Conservation (phyloP, 139 green algal species). For the Chlorella ohadii region DNA sequence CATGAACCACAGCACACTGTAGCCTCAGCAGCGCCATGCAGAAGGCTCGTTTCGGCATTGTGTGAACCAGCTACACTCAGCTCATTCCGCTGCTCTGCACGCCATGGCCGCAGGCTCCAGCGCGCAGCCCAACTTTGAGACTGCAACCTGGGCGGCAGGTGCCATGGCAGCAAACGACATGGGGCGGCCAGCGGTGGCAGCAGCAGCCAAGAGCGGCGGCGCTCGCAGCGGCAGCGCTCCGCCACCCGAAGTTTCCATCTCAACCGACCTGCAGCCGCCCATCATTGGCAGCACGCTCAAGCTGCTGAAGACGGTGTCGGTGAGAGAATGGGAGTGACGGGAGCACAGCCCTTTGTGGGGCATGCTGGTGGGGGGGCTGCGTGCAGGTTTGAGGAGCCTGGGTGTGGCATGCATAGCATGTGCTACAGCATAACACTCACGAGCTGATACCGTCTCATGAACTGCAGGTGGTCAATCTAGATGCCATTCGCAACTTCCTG, state of each 20-base stretch:
- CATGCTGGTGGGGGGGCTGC: no score
- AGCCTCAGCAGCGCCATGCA: no score
- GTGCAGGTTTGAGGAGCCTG: not conserved
- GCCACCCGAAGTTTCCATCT: not conserved
- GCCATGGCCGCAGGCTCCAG: not conserved
- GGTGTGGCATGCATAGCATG: no score
- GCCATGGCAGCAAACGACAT: not conserved
- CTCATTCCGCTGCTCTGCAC: not conserved
- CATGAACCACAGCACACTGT: no score
- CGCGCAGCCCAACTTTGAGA: not conserved
- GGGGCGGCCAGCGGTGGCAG: not conserved
- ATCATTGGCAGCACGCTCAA: not conserved
- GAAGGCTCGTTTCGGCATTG: no score
- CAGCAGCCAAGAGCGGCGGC: not conserved
- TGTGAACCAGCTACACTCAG: no score
- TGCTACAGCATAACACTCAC: no score
- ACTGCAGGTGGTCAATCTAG: constrained; percentile 27
- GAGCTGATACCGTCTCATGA: no score
- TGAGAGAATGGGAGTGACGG: not conserved
- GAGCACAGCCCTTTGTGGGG: no score
- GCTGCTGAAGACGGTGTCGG: constrained; percentile 1
- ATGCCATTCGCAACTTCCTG: constrained; percentile 36
- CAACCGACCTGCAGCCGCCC: not conserved
- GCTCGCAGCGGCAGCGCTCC: not conserved
- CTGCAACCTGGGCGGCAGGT: constrained; percentile 1